Base-by-base conservation (phyloP, 106 monocot species). In the Dendrobium officinale region DNA sequence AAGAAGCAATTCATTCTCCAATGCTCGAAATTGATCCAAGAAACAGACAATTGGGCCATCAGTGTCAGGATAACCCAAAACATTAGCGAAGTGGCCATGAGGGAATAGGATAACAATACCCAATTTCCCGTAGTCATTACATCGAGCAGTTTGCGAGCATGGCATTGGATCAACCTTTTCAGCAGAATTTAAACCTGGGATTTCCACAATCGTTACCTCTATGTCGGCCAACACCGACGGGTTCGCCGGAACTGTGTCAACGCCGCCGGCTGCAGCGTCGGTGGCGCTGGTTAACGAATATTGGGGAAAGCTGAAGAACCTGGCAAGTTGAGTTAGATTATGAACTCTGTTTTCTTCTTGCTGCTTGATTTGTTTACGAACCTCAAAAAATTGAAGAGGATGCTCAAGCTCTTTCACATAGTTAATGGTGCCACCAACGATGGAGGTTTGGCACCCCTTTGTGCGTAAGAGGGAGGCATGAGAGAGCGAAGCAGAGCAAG, bases 321-420 rank as follows among this genome's bases (percentile, higher is more conserved):
- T 77, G 4, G 87, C 22, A 59, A 85, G 87, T 17, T 85, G 86
- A 24, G 76, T 70, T 4, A 10, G 31, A 70, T 70, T 15, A 9
- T 10, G 33, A 24, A 13, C 70, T 27, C 70, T 37, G 70, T 33
- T 70, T 9, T 42, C 42, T 42, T 2, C 42, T 18, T 20, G 84
- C 42, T 42, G 86, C 43, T 84, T 48, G 55, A 73, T 72, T 16
- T 84, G 75, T 72, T 87, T 91, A 78, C 85, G 75, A 16, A 82
- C 89, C 68, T 91, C 86, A 0, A 94, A 85, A 9, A 88, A 94
- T 81, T 92, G 91, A 4, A 90, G 88, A 20, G 86, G 80, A 27
- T 94, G 94, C 75, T 94, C 91, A 40, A 94, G 86, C 82, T 92
- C 88, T 76, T 94, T 93, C 42, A 93, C 91, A 66, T 80, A 93